phyloP scores from a whole-genome alignment of 164 flowering plant genomes.

The Macadamia integrifolia region DNA sequence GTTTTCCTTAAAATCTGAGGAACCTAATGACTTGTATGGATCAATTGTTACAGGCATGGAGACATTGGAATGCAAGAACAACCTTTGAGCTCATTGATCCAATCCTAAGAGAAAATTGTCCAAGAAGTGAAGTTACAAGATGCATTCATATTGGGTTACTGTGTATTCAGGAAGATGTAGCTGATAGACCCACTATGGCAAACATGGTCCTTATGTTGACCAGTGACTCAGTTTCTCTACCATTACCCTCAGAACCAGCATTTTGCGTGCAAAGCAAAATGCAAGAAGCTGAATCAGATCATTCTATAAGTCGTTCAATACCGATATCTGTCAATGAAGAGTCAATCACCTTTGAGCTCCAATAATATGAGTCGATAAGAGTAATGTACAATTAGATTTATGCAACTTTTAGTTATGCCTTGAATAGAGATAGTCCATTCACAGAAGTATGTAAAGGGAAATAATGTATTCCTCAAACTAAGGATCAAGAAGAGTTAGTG shows the following conservation, averaged over 20 bases:
- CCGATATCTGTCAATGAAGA: not conserved
- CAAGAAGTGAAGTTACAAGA: constrained; percentile 28
- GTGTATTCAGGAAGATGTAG: constrained; percentile 39
- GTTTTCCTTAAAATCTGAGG: too few relatives aligned
- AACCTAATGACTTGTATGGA: too few relatives aligned
- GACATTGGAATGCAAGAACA: constrained; percentile 32
- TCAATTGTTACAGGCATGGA: constrained; percentile 39
- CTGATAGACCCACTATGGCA: constrained; percentile 44
- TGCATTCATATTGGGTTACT: constrained; percentile 46
- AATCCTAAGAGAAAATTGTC: constrained; percentile 3
- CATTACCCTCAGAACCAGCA: constrained; percentile 28
- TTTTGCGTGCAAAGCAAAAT: constrained; percentile 8
- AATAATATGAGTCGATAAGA: constrained; percentile 1
- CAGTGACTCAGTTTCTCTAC: constrained; percentile 28
- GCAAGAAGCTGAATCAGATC: not conserved
- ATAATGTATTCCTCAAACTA: too few relatives aligned
- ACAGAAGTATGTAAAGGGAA: too few relatives aligned
- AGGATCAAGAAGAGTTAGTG: too few relatives aligned
- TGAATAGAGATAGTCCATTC: too few relatives aligned
- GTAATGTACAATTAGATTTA: too few relatives aligned
- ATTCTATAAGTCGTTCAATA: not conserved
- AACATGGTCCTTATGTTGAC: constrained; percentile 36
- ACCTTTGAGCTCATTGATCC: constrained; percentile 30
- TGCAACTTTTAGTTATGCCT: too few relatives aligned
- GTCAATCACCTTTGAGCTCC: constrained; percentile 14